A percentile compares a stretch with the other conserved stretches of the same genome.
Conservation (phyloP, 257 asterid species). For the Eustoma russellianum region DNA sequence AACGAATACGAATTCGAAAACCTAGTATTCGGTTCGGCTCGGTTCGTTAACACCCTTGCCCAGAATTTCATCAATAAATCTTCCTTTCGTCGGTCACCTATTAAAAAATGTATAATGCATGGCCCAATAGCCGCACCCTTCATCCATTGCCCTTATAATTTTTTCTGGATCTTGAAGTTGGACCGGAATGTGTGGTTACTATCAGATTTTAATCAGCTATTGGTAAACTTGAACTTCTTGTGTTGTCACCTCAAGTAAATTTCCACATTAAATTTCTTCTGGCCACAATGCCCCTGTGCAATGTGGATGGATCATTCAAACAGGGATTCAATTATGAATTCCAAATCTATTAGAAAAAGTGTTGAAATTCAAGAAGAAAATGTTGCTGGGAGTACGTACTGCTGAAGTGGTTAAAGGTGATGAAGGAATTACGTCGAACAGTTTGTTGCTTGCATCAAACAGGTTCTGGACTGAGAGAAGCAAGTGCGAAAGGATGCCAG, state of each 20-base stretch:
- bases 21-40: too few relatives aligned
- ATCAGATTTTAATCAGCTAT: not conserved
- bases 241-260: not conserved
- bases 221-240: not conserved
- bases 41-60: too few relatives aligned
- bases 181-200: not conserved
- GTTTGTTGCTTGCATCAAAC: not conserved
- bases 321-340: conserved; percentile 1
- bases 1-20: too few relatives aligned
- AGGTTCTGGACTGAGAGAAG: not conserved
- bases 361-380: too few relatives aligned
- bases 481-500: not conserved
- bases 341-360: too few relatives aligned
- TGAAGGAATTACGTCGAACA: too few relatives aligned
- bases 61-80: too few relatives aligned
- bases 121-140: not conserved
- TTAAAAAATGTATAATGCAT: not conserved
- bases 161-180: not conserved
- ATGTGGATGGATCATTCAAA: conserved; percentile 6
- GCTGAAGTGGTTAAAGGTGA: too few relatives aligned
- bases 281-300: not conserved
- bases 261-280: not conserved
- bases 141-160: not conserved
- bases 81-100: too few relatives aligned
- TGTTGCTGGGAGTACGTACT: too few relatives aligned